A percentile compares a stretch with the other conserved stretches of the same genome.
Conservation (phyloP, 2,329 filamentous ascomycete genomes). For the Microdochium bolleyi region DNA sequence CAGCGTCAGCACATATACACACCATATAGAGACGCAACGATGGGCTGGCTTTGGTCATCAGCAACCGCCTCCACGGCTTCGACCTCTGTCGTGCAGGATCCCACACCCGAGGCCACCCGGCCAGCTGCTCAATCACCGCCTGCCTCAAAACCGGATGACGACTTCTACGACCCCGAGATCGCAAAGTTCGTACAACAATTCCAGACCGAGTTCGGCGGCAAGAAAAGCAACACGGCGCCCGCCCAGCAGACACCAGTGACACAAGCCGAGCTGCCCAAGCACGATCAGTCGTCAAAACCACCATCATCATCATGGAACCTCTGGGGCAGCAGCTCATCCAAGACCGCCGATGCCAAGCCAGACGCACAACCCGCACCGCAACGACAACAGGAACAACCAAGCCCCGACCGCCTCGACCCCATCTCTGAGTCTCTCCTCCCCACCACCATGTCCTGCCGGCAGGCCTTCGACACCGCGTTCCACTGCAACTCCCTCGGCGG, state of each 20-base stretch:
- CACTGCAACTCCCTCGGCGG: conserved; percentile 88
- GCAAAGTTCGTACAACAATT: conserved; percentile 41
- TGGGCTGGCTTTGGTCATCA: conserved; percentile 57
- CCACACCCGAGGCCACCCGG: conserved; percentile 8
- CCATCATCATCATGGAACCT: conserved; percentile 4
- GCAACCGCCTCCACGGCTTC: conserved; percentile 17
- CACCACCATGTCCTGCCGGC: conserved; percentile 77
- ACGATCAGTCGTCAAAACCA: conserved; percentile 3
- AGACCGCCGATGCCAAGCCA: background rate
- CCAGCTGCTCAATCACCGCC: conserved; percentile 1
- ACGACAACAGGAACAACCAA: conserved; percentile 2
- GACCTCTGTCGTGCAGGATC: conserved; percentile 10
- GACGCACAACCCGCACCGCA: background rate
- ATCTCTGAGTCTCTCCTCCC: conserved; percentile 67
- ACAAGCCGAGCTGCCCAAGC: background rate
- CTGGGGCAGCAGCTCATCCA: background rate
- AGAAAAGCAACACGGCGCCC: conserved; percentile 8
- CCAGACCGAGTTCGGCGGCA: conserved; percentile 15
- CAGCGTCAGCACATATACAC: no score
- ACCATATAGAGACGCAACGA: conserved; percentile 23
- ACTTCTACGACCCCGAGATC: conserved; percentile 39
- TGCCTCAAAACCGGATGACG: conserved; percentile 8
- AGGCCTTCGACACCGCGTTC: conserved; percentile 87
- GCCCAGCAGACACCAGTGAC: background rate
- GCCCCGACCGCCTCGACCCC: conserved; percentile 23